Percentiles rank a stretch among this genome's conserved stretches.
Conservation (phyloP, 768 basidiomycete genomes). For the Tulasnella sp. region DNA sequence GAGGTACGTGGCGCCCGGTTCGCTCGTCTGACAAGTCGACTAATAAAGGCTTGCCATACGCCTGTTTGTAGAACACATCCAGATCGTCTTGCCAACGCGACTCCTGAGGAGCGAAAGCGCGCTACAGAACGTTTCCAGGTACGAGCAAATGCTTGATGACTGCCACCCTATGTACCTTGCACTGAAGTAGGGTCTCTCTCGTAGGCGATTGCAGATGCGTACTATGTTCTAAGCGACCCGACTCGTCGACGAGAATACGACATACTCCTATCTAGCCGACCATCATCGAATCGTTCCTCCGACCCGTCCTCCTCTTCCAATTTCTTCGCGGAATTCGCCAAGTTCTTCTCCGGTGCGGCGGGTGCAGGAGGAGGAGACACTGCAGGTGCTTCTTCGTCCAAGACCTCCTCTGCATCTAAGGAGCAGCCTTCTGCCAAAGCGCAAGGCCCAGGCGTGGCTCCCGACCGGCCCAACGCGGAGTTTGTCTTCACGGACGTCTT, state of each 20-base stretch:
- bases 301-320: conserved; percentile 56
- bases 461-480: conserved; percentile 58
- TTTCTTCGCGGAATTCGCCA: conserved; percentile 69
- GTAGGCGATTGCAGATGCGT: conserved; percentile 84
- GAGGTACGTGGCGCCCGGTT: conserved; percentile 32
- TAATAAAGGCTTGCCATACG: neutral
- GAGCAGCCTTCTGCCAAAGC: neutral
- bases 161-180: conserved; percentile 3
- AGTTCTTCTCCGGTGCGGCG: conserved; percentile 47
- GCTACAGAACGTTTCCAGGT: conserved; percentile 86
- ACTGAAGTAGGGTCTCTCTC: conserved; percentile 6
- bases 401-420: conserved; percentile 17
- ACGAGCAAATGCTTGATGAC: conserved; percentile 10
- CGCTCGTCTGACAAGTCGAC: neutral
- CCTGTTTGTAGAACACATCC: conserved; percentile 67
- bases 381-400: conserved; percentile 19
- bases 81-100: conserved; percentile 64
- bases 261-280: conserved; percentile 30
- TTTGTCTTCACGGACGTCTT: conserved; percentile 82
- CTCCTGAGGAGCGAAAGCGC: conserved; percentile 51
- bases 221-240: conserved; percentile 82
- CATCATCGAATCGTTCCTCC: conserved; percentile 31
- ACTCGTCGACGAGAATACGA: conserved; percentile 32
- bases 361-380: conserved; percentile 19
- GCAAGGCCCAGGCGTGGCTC: conserved; percentile 24